Evolutionary conservation across 352 stramenopile genomes (phyloP).

Genomic region (Lagenidium sp.): DNA sequence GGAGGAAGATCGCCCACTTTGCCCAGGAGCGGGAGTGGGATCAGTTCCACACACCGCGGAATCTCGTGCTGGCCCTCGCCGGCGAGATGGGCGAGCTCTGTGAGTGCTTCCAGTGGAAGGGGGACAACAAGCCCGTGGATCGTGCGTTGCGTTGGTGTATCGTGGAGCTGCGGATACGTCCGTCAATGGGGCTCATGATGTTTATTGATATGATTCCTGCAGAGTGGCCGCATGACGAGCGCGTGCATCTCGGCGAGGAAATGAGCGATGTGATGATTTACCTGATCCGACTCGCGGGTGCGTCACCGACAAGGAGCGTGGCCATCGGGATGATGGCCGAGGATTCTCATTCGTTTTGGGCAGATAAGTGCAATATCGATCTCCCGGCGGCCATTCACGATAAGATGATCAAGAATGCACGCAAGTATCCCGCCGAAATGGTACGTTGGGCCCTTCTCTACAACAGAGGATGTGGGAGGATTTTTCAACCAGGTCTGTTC

Average conservation of each 20-base stretch:
- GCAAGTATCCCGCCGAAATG: slow-evolving; percentile 68
- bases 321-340: not conserved
- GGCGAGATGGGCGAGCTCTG: slow-evolving; percentile 94
- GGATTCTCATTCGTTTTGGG: not conserved
- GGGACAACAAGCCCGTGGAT: slow-evolving; percentile 63
- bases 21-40: slow-evolving; percentile 23
- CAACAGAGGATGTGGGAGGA: not conserved
- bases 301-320: not conserved
- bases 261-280: slow-evolving; percentile 97
- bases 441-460: too few relatives aligned
- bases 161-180: not conserved
- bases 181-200: too few relatives aligned
- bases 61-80: slow-evolving; percentile 90
- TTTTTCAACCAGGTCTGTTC: not conserved
- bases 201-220: slow-evolving; percentile 1
- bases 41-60: slow-evolving; percentile 70
- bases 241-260: slow-evolving; percentile 92
- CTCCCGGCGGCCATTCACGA: slow-evolving; percentile 80
- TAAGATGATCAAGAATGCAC: slow-evolving; percentile 90
- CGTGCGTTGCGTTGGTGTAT: slow-evolving; percentile 15
- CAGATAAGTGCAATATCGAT: slow-evolving; percentile 87
- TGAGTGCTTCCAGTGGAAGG: slow-evolving; percentile 95
- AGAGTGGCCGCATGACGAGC: slow-evolving; percentile 72
- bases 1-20: slow-evolving; percentile 19
- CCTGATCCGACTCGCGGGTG: slow-evolving; percentile 87